Base-by-base conservation (phyloP, 495 filamentous ascomycete species). In the Venustampulla echinocandica region DNA sequence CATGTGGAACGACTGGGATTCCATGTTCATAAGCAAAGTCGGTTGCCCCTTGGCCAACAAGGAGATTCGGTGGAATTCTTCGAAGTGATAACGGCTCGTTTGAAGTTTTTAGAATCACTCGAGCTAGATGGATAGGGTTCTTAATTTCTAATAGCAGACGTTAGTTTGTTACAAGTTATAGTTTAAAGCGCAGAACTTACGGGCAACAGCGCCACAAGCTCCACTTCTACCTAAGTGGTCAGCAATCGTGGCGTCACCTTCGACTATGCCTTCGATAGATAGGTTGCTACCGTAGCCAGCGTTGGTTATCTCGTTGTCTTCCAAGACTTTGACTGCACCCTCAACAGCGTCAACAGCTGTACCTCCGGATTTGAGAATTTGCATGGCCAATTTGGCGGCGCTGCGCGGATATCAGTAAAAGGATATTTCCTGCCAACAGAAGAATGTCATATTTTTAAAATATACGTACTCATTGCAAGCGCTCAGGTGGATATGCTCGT, bases 301-400 rank as follows among this genome's bases (percentile, higher is more conserved):
- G 63, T 98, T 98, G 18, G 93, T 97, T 56, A 98, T 95, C 53
- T 95, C 87, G 36, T 81, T 79, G 58, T 98, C 85, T 62, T 98
- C 92, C 28, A 98, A 74, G 14, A 83, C 70, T 56, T 79, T 84
- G 48, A 98, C 76, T 21, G 93, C 90, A 41, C 84, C 79, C 62
- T 97, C 92, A 22, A 94, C 88, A n/a, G 92, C 92, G 49, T 96
- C 87, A 18, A 92, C 67, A 3, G 90, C 87, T 38, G 78, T 75
- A 14, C 80, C 86, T 3, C 92, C 93, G 58, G 74, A 76, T 37
- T 70, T 79, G 32, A 98, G 69, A 47, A 93, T 69, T 34, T 67
- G 69, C 81, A 97, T 96, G 18, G 79, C 90, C 35, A 81, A 69
- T 52, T 73, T 78, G 14, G 83, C 83, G 43, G 92, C 89, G 61